Evolutionary conservation across 495 filamentous ascomycete species (phyloP).

Genomic region (Penicillium flavigenum): DNA sequence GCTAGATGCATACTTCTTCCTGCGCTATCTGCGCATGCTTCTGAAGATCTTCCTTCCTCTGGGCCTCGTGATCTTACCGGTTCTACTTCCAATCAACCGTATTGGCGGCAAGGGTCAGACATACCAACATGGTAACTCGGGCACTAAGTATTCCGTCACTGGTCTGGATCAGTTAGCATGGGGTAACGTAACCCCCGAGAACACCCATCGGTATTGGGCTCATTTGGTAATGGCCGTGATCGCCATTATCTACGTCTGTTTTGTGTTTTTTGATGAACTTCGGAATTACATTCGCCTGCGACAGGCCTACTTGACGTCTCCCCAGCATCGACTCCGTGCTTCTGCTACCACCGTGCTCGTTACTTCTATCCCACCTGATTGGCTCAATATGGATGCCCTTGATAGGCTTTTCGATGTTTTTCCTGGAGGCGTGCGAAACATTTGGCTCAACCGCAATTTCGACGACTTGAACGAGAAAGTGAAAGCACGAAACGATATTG

Average conservation of each 20-base stretch:
- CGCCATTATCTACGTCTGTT: constrained; percentile 80
- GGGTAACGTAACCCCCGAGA: constrained; percentile 77
- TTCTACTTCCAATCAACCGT: constrained; percentile 82
- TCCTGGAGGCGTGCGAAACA: constrained; percentile 90
- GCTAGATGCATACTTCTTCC: constrained; percentile 96
- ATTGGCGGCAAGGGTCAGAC: constrained; percentile 64
- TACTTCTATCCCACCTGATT: constrained; percentile 82
- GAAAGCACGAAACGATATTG: constrained; percentile 68
- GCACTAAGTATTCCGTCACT: constrained; percentile 49
- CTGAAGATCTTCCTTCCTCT: constrained; percentile 88
- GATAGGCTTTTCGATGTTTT: constrained; percentile 92
- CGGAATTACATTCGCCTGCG: constrained; percentile 90
- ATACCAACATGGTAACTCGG: constrained; percentile 43
- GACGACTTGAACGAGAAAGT: constrained; percentile 88
- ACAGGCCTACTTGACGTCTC: constrained; percentile 92
- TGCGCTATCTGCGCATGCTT: constrained; percentile 90
- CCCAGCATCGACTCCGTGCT: constrained; percentile 90
- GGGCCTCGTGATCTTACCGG: constrained; percentile 74
- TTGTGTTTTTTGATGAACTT: constrained; percentile 83
- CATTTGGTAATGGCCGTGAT: constrained; percentile 81
- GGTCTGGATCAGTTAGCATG: constrained; percentile 82
- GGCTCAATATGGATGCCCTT: constrained; percentile 79
- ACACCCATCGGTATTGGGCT: constrained; percentile 80
- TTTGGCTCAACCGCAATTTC: constrained; percentile 94
- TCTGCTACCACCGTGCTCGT: constrained; percentile 95